Evolutionary conservation across 129 eudicot species (phyloP).

Genomic region (Smallanthus sonchifolius): DNA sequence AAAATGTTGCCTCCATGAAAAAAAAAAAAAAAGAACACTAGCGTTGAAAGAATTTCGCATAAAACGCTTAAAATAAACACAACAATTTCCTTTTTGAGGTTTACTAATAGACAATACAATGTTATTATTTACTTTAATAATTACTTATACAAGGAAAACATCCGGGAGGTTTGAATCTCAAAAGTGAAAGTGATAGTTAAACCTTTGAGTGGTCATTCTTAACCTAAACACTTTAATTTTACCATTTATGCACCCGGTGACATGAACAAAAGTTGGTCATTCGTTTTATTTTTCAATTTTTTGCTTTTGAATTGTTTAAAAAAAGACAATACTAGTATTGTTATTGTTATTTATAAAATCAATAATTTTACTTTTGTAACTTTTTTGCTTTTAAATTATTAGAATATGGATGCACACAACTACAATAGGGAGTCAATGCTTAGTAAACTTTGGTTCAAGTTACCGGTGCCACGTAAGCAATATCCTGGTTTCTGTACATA

Average conservation of each 20-base stretch:
- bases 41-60: background rate
- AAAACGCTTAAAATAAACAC: background rate
- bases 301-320: background rate
- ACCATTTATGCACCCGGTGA: background rate
- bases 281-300: background rate
- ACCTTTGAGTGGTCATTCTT: background rate
- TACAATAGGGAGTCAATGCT: too few species aligned
- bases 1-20: background rate
- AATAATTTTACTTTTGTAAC: background rate
- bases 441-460: background rate
- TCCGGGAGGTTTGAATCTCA: background rate
- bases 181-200: background rate
- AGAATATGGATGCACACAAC: background rate
- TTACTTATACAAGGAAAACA: background rate
- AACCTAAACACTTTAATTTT: background rate
- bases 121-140: background rate
- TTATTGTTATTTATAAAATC: background rate
- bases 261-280: background rate
- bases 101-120: background rate
- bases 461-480: background rate
- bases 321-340: background rate
- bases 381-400: background rate
- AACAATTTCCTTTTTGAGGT: background rate
- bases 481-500: background rate
- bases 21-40: background rate